These are phyloP conservation scores for Hibiscus tridactylites DNA, from an alignment of 345 rosid species.

Conservation along the genomic window DNA sequence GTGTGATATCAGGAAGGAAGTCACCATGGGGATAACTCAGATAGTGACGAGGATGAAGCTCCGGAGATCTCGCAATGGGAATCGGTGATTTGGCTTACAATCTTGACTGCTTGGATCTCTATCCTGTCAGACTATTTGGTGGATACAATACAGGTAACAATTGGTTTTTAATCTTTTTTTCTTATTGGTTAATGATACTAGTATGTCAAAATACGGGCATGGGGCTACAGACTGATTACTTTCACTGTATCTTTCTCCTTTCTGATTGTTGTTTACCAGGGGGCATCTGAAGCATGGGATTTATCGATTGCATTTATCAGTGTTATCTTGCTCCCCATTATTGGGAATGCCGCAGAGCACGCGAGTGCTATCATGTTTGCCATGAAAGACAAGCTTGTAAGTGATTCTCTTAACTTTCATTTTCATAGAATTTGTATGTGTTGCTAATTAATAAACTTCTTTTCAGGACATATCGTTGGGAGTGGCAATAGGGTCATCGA, in stretches of 20 bases:
- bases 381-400: constrained; percentile 93
- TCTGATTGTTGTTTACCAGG: constrained; percentile 36
- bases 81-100: constrained; percentile 72
- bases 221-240: background rate
- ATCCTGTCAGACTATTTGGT: constrained; percentile 82
- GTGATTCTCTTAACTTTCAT: constrained; percentile 4
- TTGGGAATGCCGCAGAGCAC: constrained; percentile 96
- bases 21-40: constrained; percentile 30
- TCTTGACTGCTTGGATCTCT: constrained; percentile 88
- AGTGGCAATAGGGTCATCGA: constrained; percentile 97
- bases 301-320: constrained; percentile 86
- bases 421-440: background rate
- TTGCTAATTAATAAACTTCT: constrained; percentile 6
- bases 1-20: constrained; percentile 48
- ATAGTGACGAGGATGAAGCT: constrained; percentile 39
- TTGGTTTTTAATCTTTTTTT: background rate
- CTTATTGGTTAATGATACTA: background rate
- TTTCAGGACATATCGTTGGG: constrained; percentile 86
- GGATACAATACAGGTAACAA: constrained; percentile 67
- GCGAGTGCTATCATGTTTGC: constrained; percentile 98
- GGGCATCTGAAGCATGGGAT: constrained; percentile 66
- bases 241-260: background rate
- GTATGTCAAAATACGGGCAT: background rate
- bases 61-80: constrained; percentile 84
- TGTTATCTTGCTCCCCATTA: constrained; percentile 92